phyloP scores from a whole-genome alignment of 768 basidiomycete genomes.

The Termitomyces eurrhizus region DNA sequence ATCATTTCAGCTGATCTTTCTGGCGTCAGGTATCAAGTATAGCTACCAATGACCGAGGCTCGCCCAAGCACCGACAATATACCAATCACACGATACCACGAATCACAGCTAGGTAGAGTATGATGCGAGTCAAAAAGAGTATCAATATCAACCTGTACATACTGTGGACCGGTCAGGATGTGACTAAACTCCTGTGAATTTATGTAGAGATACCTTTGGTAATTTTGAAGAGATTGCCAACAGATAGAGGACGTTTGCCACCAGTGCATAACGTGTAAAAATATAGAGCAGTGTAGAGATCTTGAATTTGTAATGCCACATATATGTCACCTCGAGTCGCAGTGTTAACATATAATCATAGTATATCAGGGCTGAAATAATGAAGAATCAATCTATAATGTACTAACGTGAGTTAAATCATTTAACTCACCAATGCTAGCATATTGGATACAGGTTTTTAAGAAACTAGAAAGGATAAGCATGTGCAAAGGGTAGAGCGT shows the following conservation, averaged over 20 bases:
- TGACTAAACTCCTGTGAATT: not conserved
- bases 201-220: conserved; percentile 8
- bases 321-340: conserved; percentile 20
- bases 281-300: conserved; percentile 22
- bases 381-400: not conserved
- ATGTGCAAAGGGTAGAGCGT: not conserved
- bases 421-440: conserved; percentile 3
- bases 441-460: conserved; percentile 4
- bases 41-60: conserved; percentile 18
- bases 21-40: not conserved
- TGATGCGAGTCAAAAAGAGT: too few species aligned
- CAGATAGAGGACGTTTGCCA: conserved; percentile 24
- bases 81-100: conserved; percentile 13
- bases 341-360: conserved; percentile 27
- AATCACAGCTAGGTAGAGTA: conserved; percentile 9
- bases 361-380: not conserved
- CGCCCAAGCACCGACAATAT: conserved; percentile 11
- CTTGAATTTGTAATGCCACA: conserved; percentile 22
- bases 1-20: not conserved
- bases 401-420: not conserved
- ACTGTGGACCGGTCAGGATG: not conserved
- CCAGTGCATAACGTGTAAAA: conserved; percentile 24
- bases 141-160: not conserved
- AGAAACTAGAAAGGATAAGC: not conserved
- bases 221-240: conserved; percentile 17